A percentile compares a stretch with the other conserved stretches of the same genome.
Conservation (phyloP, 164 flowering plant genomes). For the Vitis rupestris region DNA sequence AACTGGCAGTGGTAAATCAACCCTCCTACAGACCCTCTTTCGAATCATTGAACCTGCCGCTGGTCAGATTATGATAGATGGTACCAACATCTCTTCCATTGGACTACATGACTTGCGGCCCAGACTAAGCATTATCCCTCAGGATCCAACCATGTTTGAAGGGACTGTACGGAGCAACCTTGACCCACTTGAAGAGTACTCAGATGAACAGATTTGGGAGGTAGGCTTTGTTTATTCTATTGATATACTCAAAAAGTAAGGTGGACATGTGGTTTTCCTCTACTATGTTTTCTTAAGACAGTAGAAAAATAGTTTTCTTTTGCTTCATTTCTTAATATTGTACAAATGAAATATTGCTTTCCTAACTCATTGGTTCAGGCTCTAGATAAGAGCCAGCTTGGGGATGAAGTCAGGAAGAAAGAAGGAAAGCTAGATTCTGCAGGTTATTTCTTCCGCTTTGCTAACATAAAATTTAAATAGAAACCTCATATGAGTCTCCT, state of each 20-base stretch:
- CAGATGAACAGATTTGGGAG: constrained; percentile 83
- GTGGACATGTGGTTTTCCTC: too few relatives aligned
- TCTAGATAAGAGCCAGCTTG: constrained; percentile 79
- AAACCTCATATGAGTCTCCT: too few relatives aligned
- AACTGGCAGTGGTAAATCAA: constrained; percentile 86
- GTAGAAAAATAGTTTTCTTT: too few relatives aligned
- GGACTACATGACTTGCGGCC: constrained; percentile 79
- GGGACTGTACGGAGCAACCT: constrained; percentile 72
- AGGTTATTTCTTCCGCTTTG: constrained; percentile 23
- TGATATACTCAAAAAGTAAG: too few relatives aligned
- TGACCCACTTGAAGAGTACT: constrained; percentile 77
- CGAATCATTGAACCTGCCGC: constrained; percentile 63
- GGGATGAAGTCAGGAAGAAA: constrained; percentile 70
- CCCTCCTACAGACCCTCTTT: constrained; percentile 76
- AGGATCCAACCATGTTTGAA: constrained; percentile 91
- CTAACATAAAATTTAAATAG: too few relatives aligned
- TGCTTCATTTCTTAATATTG: too few relatives aligned
- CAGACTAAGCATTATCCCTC: constrained; percentile 74
- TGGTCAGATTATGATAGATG: constrained; percentile 63
- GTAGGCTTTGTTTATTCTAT: constrained; percentile 25
- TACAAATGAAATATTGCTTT: too few relatives aligned
- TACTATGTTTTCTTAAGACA: too few relatives aligned
- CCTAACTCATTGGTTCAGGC: constrained; percentile 38
- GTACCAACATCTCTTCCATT: constrained; percentile 53
- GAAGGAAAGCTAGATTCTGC: constrained; percentile 62